Evolutionary conservation across 176 grass and related monocot genomes (phyloP).

Genomic region (Bonia amplexicaulis): DNA sequence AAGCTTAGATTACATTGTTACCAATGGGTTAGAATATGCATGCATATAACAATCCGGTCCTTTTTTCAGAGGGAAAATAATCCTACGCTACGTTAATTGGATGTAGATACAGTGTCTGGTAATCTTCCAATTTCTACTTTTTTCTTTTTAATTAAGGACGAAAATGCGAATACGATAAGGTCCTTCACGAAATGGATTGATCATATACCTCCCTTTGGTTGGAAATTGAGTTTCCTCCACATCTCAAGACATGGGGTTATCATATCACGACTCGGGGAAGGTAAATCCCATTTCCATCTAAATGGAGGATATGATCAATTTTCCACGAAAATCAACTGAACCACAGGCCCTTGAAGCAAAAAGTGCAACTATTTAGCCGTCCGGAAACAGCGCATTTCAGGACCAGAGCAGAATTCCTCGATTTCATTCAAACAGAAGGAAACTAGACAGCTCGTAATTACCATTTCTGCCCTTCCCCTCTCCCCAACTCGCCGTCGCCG

Average conservation of each 20-base stretch:
- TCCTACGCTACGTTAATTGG: neutral
- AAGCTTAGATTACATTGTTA: neutral
- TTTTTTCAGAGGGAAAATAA: neutral
- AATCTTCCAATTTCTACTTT: neutral
- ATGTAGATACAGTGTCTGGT: neutral
- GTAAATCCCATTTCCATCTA: too few relatives aligned
- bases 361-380: neutral
- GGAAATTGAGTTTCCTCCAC: too few relatives aligned
- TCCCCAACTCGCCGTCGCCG: conserved; percentile 11
- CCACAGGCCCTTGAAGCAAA: neutral
- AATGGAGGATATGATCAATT: too few relatives aligned
- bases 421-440: conserved; percentile 41
- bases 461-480: conserved; percentile 45
- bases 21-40: neutral
- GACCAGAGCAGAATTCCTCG: conserved; percentile 45
- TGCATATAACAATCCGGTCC: neutral
- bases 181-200: neutral
- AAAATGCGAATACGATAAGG: neutral
- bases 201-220: too few relatives aligned
- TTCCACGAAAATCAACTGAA: too few relatives aligned
- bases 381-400: conserved; percentile 35
- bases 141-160: neutral
- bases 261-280: too few relatives aligned
- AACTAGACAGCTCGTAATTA: conserved; percentile 30
- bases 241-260: too few relatives aligned